Evolutionary conservation across 2,329 filamentous ascomycete species (phyloP), one percentile per base, ranked within the genome.

Genomic region (Ophiostoma sp.): DNA sequence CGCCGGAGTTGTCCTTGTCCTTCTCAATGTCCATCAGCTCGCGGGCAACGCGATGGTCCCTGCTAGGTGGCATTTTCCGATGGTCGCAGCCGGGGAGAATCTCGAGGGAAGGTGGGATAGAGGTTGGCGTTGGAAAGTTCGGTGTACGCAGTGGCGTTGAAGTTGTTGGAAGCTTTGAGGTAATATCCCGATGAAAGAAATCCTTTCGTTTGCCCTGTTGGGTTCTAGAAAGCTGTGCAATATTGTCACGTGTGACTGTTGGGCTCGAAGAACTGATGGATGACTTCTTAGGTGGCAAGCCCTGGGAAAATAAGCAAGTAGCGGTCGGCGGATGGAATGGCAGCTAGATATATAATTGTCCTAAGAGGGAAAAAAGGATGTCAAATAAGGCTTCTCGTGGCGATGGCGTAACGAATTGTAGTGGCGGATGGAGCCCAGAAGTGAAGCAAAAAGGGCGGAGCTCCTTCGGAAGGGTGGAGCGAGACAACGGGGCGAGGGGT

Each of bases 21-120:
- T 86, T 85, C 69, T 90, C 83, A 77, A 96, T 93, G 79, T 95
- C 93, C 75, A 84, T 83, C 72, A 96, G 86, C 86, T 96, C 93
- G 82, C 95, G 95, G 76, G 88, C 84, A 71, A 96, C 87, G 69
- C 90, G 87, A 69, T 90, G 86, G 73, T 87, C 84, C 75, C 87
- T 82, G 63, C 85, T 87, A 61, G 84, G 85, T 69, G 85, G 80
- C 85, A 86, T 88, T 78, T n/a, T 66, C 28, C 28, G 61, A 2
- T 19, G 11, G 39, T 2, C 12, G 28, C 25, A 3, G 33, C 8
- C 12, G 5, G 9, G 12, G 8, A 19, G 9, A 39, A 8, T 42
- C 33, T 25, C 33, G 33, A 12, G n/a, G 9, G n/a, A 42, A 39
- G 36, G 61, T 11, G 1, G 6, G 6, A 11, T n/a, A 33, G 6